phyloP scores from a whole-genome alignment of 1,284 basidiomycete species.

The Rhodotorula sp. region DNA sequence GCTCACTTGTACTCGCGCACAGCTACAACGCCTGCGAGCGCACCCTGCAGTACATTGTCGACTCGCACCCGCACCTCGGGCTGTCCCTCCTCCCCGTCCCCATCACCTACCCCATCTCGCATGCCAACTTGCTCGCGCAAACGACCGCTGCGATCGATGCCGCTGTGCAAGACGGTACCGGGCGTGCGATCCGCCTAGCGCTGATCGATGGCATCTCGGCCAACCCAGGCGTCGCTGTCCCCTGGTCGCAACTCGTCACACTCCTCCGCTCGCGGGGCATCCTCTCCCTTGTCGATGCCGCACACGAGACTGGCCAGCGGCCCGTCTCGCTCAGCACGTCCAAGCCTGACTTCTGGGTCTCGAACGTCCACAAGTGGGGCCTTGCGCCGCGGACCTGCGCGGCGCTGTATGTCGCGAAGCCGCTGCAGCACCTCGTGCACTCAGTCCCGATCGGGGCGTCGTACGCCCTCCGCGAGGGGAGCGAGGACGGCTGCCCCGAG shows the following conservation, averaged over 20 bases:
- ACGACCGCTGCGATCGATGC: constrained; percentile 36
- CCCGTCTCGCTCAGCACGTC: constrained; percentile 43
- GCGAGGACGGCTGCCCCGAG: neutral
- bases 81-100: constrained; percentile 46
- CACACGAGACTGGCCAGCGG: constrained; percentile 51
- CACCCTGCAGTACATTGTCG: constrained; percentile 47
- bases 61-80: constrained; percentile 40
- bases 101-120: constrained; percentile 46
- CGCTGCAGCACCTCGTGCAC: constrained; percentile 41
- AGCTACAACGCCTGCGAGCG: constrained; percentile 49
- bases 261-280: constrained; percentile 45
- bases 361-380: constrained; percentile 48
- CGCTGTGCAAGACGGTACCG: constrained; percentile 33
- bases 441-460: constrained; percentile 28
- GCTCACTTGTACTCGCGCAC: constrained; percentile 13
- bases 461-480: constrained; percentile 8
- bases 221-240: constrained; percentile 49
- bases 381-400: constrained; percentile 48
- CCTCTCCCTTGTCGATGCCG: constrained; percentile 49
- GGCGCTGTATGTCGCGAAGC: constrained; percentile 47
- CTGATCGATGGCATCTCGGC: constrained; percentile 50
- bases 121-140: constrained; percentile 43
- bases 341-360: constrained; percentile 50
- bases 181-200: constrained; percentile 43
- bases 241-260: constrained; percentile 47